A percentile compares a stretch with the other conserved stretches of the same genome.
These are phyloP conservation scores for Phaffia australis DNA, from an alignment of 768 basidiomycete species.

Conservation along the genomic window DNA sequence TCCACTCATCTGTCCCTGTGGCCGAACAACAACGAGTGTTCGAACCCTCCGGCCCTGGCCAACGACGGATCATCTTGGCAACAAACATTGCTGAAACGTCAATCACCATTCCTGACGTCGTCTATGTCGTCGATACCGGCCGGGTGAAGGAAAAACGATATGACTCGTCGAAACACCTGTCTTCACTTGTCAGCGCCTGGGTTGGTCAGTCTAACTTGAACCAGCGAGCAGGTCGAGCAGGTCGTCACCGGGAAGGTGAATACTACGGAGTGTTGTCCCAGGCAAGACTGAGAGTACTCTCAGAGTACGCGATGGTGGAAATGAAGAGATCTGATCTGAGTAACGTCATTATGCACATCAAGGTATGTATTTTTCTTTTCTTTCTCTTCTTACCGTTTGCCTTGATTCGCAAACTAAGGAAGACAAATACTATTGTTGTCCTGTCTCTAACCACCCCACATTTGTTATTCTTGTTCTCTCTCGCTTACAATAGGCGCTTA, in stretches of 20 bases:
- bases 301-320: slow-evolving; percentile 79
- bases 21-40: slow-evolving; percentile 83
- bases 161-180: slow-evolving; percentile 78
- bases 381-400: not conserved
- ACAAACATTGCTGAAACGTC: slow-evolving; percentile 96
- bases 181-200: slow-evolving; percentile 80
- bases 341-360: slow-evolving; percentile 93
- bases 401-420: not conserved
- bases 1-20: slow-evolving; percentile 82
- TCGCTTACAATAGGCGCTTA: slow-evolving; percentile 46
- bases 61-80: slow-evolving; percentile 77
- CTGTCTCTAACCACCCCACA: slow-evolving; percentile 20
- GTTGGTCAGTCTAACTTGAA: slow-evolving; percentile 80
- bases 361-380: slow-evolving; percentile 36
- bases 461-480: not conserved
- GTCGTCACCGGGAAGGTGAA: slow-evolving; percentile 78
- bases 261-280: slow-evolving; percentile 76
- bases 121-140: slow-evolving; percentile 83
- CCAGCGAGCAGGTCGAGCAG: slow-evolving; percentile 84
- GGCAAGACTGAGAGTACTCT: slow-evolving; percentile 50
- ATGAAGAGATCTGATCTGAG: slow-evolving; percentile 85
- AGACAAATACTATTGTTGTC: not conserved
- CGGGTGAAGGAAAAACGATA: slow-evolving; percentile 81
- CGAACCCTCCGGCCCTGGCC: slow-evolving; percentile 61
- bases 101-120: slow-evolving; percentile 87